These are phyloP conservation scores for Fusarium austroafricanum DNA, from an alignment of 2,329 filamentous ascomycete genomes.

Conservation along the genomic window DNA sequence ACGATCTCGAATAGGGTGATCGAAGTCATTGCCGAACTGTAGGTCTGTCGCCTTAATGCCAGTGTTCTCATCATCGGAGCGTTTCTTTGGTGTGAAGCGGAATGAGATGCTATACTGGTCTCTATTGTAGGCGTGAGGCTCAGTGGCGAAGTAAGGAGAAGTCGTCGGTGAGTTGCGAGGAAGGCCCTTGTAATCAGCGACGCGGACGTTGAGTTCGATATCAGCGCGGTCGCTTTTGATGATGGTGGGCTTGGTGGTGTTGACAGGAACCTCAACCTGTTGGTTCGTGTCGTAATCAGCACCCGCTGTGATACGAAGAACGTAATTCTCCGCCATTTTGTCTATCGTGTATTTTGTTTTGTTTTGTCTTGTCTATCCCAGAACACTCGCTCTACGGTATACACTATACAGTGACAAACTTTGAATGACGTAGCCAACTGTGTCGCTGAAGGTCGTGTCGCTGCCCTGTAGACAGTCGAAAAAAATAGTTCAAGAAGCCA, in stretches of 20 bases:
- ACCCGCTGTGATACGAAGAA: slow-evolving; percentile 85
- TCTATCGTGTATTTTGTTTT: background rate
- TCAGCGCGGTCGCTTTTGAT: slow-evolving; percentile 74
- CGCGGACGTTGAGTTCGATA: slow-evolving; percentile 77
- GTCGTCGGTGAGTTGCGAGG: slow-evolving; percentile 75
- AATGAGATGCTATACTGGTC: slow-evolving; percentile 91
- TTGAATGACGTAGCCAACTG: slow-evolving; percentile 30
- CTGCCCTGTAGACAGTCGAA: no score
- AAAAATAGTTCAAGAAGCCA: background rate
- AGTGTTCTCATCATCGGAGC: slow-evolving; percentile 26
- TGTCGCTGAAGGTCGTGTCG: background rate
- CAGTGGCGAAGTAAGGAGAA: slow-evolving; percentile 80
- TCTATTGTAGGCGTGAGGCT: slow-evolving; percentile 71
- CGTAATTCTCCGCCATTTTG: slow-evolving; percentile 76
- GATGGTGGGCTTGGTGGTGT: slow-evolving; percentile 69
- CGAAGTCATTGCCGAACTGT: slow-evolving; percentile 96
- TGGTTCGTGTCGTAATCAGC: slow-evolving; percentile 76
- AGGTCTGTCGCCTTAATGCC: slow-evolving; percentile 77
- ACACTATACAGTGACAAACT: background rate
- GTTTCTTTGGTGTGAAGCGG: slow-evolving; percentile 76
- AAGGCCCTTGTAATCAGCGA: slow-evolving; percentile 76
- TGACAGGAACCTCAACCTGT: slow-evolving; percentile 82
- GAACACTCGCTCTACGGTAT: slow-evolving; percentile 3
- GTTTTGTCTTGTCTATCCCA: background rate
- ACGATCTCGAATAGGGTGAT: slow-evolving; percentile 85